Percentiles rank a stretch among this genome's conserved stretches.
These are phyloP conservation scores for Mercurialis annua DNA, from an alignment of 345 rosid species.

Conservation along the genomic window DNA sequence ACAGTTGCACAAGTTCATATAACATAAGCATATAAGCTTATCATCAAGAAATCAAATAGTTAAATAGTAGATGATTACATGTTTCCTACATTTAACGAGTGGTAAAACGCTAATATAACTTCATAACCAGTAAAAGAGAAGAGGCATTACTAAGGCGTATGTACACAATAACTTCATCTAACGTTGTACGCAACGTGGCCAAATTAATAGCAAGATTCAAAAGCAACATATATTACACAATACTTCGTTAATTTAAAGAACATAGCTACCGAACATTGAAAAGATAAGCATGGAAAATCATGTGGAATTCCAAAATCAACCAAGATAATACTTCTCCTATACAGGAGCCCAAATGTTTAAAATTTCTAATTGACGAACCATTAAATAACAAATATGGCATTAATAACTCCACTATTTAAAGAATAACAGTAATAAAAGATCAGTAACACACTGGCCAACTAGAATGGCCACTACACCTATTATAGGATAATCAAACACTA, in stretches of 20 bases:
- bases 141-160: no score
- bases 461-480: not conserved
- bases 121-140: no score
- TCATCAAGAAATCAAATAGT: no score
- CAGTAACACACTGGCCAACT: not conserved
- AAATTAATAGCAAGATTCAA: conserved; percentile 23
- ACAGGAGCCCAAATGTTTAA: not conserved
- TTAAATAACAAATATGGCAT: no score
- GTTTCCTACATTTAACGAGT: no score
- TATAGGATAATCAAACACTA: not conserved
- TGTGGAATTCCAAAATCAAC: not conserved
- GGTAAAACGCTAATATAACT: no score
- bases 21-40: no score
- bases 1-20: no score
- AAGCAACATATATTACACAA: no score
- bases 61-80: no score
- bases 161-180: conserved; percentile 84
- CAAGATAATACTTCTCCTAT: not conserved
- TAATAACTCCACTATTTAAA: not conserved
- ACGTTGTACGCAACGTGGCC: conserved; percentile 78
- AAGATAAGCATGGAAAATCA: not conserved
- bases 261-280: not conserved
- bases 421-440: not conserved
- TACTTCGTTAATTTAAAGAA: no score
- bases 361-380: not conserved